Conservation (phyloP, 148 eudicot species). For the Dysphania ambrosioides region DNA sequence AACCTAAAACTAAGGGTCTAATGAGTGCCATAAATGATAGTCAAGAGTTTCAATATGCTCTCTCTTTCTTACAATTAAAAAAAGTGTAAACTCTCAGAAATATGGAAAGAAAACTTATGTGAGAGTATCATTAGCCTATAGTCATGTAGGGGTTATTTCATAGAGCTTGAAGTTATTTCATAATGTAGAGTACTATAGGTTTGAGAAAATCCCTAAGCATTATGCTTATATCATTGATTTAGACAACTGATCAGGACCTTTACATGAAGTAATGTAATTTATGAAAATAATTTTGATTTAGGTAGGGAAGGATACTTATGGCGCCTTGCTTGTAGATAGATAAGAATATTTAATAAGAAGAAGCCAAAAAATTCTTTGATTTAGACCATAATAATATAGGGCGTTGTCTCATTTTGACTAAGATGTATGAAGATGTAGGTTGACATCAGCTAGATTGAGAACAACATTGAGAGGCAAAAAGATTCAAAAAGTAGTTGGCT, state of each 20-base stretch:
- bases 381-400: constrained; percentile 34
- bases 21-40: no score
- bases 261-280: constrained; percentile 31
- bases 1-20: no score
- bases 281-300: constrained; percentile 27
- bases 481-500: constrained; percentile 18
- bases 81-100: no score
- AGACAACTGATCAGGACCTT: constrained; percentile 32
- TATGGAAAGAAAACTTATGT: no score
- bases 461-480: constrained; percentile 21
- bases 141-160: constrained; percentile 38
- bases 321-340: constrained; percentile 42
- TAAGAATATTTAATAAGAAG: constrained; percentile 28
- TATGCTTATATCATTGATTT: constrained; percentile 46
- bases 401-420: constrained; percentile 27
- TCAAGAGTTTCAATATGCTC: no score
- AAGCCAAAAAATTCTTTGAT: constrained; percentile 28
- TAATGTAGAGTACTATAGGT: constrained; percentile 28
- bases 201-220: constrained; percentile 28
- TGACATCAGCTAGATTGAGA: constrained; percentile 22
- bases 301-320: constrained; percentile 33
- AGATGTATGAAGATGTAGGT: constrained; percentile 36
- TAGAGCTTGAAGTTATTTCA: constrained; percentile 32
- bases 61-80: no score
- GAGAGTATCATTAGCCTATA: constrained; percentile 35